These are phyloP conservation scores for Hygrophila difformis DNA, from an alignment of 257 asterid species.

Conservation along the genomic window DNA sequence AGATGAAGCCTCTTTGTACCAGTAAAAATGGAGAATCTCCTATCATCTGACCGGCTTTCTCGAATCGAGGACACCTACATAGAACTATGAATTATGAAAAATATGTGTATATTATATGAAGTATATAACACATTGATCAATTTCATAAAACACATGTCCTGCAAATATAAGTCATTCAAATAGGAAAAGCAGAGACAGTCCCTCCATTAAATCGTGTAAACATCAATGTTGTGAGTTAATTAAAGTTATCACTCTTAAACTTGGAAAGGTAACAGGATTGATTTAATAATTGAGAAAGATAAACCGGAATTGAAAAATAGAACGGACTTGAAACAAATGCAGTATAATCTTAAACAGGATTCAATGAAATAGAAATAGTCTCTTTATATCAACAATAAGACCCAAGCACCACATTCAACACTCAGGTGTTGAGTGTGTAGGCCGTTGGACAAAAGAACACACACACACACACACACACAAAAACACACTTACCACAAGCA, in stretches of 20 bases:
- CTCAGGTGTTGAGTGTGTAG: no score
- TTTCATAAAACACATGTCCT: constrained; percentile 2
- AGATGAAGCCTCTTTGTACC: constrained; percentile 90
- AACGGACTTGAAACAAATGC: not conserved
- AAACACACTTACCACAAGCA: no score
- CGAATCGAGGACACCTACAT: constrained; percentile 79
- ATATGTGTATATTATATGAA: no score
- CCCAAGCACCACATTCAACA: no score
- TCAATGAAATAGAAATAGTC: no score
- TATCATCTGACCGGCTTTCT: constrained; percentile 86
- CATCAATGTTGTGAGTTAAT: no score
- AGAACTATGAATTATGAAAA: constrained; percentile 25
- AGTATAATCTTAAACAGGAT: not conserved
- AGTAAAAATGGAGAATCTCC: constrained; percentile 86
- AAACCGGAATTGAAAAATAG: not conserved
- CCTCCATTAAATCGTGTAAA: not conserved
- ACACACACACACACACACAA: no score
- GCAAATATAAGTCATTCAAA: not conserved
- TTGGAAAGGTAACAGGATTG: not conserved
- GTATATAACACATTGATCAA: not conserved
- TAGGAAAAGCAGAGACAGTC: not conserved
- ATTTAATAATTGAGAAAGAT: not conserved
- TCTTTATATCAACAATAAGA: no score
- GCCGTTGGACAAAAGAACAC: no score
- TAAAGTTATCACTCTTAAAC: not conserved